These are phyloP conservation scores for Aspergillus sp. DNA, from an alignment of 2,329 filamentous ascomycete genomes.

Conservation along the genomic window DNA sequence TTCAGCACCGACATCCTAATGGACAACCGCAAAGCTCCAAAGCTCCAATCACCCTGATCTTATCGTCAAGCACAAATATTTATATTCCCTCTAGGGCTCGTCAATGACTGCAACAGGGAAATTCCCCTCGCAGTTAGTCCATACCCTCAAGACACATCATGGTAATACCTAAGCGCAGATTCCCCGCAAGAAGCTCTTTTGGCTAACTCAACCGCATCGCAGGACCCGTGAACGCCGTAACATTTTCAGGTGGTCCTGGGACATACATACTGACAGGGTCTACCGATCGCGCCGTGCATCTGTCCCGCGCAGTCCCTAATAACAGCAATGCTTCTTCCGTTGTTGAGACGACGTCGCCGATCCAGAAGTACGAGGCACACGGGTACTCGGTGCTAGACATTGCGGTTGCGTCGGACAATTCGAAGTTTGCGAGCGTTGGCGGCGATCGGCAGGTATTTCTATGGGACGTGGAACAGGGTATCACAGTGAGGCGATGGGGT, in stretches of 20 bases:
- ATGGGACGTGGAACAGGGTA: constrained; percentile 85
- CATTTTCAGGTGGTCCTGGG: constrained; percentile 70
- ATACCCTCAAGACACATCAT: constrained; percentile 47
- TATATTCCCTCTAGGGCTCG: not conserved
- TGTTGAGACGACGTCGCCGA: constrained; percentile 53
- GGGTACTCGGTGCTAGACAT: constrained; percentile 89
- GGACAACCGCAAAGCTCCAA: not conserved
- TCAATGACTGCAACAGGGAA: constrained; percentile 30
- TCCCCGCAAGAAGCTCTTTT: not conserved
- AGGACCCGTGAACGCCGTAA: constrained; percentile 71
- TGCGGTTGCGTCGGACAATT: constrained; percentile 70
- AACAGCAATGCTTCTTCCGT: constrained; percentile 36
- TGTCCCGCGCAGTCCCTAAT: constrained; percentile 66
- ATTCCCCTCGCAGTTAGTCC: constrained; percentile 42
- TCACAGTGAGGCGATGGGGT: constrained; percentile 71
- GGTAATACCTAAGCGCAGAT: constrained; percentile 25
- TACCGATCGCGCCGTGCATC: constrained; percentile 77
- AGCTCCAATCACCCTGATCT: not conserved
- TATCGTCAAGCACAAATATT: not conserved
- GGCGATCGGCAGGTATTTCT: constrained; percentile 90
- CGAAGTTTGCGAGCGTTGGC: constrained; percentile 80
- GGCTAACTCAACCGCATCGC: constrained; percentile 6
- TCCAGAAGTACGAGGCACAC: constrained; percentile 87
- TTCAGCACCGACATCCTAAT: not conserved
- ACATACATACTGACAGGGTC: constrained; percentile 83